Base-by-base conservation (phyloP, 225 moss, liverwort and hornwort genomes). In the Takakia lepidozioides region DNA sequence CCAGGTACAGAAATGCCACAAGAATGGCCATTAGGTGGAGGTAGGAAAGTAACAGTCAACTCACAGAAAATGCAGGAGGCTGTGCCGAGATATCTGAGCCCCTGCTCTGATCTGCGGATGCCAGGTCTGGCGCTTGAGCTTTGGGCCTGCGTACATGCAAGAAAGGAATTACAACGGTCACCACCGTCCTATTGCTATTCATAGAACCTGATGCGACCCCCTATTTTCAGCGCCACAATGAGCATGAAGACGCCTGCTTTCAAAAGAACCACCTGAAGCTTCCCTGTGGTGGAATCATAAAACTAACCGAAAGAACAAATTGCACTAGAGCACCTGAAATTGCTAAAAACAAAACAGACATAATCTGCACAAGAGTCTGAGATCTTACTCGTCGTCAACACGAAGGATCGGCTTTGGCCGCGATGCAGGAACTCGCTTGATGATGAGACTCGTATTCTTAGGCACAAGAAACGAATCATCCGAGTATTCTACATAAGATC, bases 381-480 rank as follows among this genome's bases (percentile, higher is more conserved):
- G 41, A 60, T 28, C 74, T 44, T 79, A 88, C 88, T 76, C 71
- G 50, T 88, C 92, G 56, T 88, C 92, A 43, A 83, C 80, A 65
- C 87, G 82, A 43, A 93, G 77, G 56, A 81, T 72, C 61, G 93
- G 67, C 74, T 88, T 92, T 34, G 82, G 52, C 50, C 86, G 78
- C 43, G 81, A 72, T 38, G 86, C 81, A 51, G 93, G 88, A 27
- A 93, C 88, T 60, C 88, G 81, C 70, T 88, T 86, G 58, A 93
- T 84, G 23, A 86, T 88, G 17, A 93, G 88, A 56, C 88, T 88
- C 25, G 93, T 93, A 25, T 93, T 93, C 67, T 88, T 93, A 3
- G 93, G 86, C 46, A 93, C 74, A 63, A 93, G 86, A 68, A 76
- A 84, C 8, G 69, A 66, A 61, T 93, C 93, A 75, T 93, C 93